phyloP scores from a whole-genome alignment of 139 green algal genomes.

The Volvox africanus region DNA sequence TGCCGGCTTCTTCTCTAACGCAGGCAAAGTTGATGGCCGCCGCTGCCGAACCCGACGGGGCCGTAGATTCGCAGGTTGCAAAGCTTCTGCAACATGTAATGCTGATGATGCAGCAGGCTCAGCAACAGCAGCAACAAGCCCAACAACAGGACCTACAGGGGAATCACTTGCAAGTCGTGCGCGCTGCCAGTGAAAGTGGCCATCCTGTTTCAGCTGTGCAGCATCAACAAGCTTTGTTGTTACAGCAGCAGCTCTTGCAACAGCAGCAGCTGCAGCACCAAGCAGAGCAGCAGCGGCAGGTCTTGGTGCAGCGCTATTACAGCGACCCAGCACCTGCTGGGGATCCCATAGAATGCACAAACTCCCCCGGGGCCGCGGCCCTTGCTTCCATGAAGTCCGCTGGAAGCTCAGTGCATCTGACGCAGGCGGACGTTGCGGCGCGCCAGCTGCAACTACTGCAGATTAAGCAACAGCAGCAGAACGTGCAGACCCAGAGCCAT shows the following conservation, averaged over 20 bases:
- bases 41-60: background rate
- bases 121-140: background rate
- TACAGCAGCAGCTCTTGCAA: background rate
- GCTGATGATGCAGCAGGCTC: background rate
- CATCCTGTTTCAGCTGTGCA: background rate
- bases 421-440: background rate
- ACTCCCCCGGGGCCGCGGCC: too few relatives aligned
- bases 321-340: background rate
- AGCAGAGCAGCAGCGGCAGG: background rate
- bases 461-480: background rate
- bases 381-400: too few relatives aligned
- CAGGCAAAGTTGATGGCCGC: background rate
- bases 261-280: conserved; percentile 11
- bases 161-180: background rate
- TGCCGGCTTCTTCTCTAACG: background rate
- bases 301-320: background rate
- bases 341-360: background rate
- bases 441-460: background rate
- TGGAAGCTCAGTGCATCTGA: background rate
- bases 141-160: background rate
- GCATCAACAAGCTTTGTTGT: background rate
- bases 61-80: background rate
- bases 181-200: background rate
- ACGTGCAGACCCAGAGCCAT: background rate
- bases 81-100: background rate